Conservation (phyloP, 345 rosid species). For the Rhodomyrtus tomentosa region DNA sequence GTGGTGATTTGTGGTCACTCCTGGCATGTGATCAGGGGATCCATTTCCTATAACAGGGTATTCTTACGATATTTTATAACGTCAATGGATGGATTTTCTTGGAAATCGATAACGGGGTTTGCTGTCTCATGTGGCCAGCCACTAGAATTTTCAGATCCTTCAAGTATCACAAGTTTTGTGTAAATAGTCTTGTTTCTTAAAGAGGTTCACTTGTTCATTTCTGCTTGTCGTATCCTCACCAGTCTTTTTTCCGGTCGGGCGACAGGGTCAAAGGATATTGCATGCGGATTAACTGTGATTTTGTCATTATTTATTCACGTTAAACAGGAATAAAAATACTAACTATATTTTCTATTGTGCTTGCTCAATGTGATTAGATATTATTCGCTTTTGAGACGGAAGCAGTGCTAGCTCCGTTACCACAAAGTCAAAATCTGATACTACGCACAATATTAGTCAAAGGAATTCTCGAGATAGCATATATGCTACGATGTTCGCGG, state of each 20-base stretch:
- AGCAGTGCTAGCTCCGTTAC: background rate
- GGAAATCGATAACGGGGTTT: background rate
- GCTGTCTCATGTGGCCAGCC: background rate
- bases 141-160: background rate
- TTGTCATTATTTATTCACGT: background rate
- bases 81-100: background rate
- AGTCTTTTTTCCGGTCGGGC: background rate
- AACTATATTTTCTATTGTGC: background rate
- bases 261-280: background rate
- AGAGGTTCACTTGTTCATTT: background rate
- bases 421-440: background rate
- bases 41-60: too few species aligned
- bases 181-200: background rate
- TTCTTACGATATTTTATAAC: background rate
- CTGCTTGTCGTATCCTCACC: background rate
- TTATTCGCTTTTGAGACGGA: background rate
- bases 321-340: background rate
- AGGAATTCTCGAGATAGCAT: background rate
- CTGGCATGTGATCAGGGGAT: too few species aligned
- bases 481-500: background rate
- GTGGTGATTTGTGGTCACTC: too few species aligned
- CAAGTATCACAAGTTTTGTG: background rate
- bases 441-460: background rate
- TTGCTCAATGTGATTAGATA: background rate
- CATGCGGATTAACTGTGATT: background rate